Conservation (phyloP, 805 yeast genomes). For the Yamadazyma tumulicola region DNA sequence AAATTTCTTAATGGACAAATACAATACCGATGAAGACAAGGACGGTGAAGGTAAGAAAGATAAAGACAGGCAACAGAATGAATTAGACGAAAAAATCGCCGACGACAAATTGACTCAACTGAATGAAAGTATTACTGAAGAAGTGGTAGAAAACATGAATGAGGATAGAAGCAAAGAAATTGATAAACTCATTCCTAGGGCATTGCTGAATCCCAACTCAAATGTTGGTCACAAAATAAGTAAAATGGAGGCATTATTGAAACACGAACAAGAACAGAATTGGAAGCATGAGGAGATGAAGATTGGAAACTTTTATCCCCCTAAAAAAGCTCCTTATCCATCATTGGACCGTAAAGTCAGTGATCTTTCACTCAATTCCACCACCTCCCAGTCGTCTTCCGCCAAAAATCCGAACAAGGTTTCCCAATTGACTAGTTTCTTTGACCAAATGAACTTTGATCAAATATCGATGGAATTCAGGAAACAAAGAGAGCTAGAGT, state of each 20-base stretch:
- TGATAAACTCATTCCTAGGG: conserved; percentile 19
- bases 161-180: conserved; percentile 15
- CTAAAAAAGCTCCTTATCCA: neutral
- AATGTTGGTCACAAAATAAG: conserved; percentile 22
- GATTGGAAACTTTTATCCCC: neutral
- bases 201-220: conserved; percentile 16
- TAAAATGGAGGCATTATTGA: conserved; percentile 24
- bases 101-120: neutral
- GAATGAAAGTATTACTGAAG: neutral
- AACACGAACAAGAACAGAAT: conserved; percentile 10
- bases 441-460: conserved; percentile 74
- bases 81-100: neutral
- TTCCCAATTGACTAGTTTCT: conserved; percentile 60
- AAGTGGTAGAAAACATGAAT: conserved; percentile 11
- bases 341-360: conserved; percentile 12
- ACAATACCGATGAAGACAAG: conserved; percentile 17
- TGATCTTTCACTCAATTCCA: conserved; percentile 13
- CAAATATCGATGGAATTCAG: conserved; percentile 83
- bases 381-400: conserved; percentile 3
- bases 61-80: neutral
- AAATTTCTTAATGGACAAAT: conserved; percentile 62
- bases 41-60: conserved; percentile 15
- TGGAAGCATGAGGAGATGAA: conserved; percentile 2
- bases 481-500: conserved; percentile 77
- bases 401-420: conserved; percentile 35